Evolutionary conservation across 768 basidiomycete genomes (phyloP).

Genomic region (Pleurotus salmoneostramineus): DNA sequence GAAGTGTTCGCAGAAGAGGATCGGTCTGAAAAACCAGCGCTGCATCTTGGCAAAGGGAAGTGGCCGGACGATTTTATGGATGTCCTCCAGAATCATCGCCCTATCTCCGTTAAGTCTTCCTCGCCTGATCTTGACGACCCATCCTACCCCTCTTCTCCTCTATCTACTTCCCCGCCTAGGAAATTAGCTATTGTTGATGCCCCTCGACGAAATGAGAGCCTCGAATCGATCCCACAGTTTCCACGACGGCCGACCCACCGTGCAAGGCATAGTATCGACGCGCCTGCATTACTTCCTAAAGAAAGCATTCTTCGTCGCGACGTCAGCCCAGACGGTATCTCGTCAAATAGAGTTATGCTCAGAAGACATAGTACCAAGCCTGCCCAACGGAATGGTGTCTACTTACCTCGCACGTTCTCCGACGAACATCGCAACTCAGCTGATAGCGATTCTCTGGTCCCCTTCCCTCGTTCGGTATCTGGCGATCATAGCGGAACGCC

Average conservation of each 20-base stretch:
- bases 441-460: conserved; percentile 39
- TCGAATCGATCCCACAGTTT: conserved; percentile 43
- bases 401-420: conserved; percentile 34
- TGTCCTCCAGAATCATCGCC: conserved; percentile 31
- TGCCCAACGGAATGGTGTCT: conserved; percentile 40
- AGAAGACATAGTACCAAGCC: conserved; percentile 59
- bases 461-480: conserved; percentile 62
- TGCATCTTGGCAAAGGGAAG: conserved; percentile 72
- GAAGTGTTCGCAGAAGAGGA: conserved; percentile 19
- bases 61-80: conserved; percentile 83
- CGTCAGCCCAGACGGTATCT: conserved; percentile 51
- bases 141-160: conserved; percentile 22
- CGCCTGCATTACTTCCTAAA: conserved; percentile 43
- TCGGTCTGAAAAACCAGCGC: conserved; percentile 26
- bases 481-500: conserved; percentile 44
- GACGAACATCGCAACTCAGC: conserved; percentile 30
- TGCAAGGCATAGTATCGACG: conserved; percentile 61
- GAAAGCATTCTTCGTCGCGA: conserved; percentile 48
- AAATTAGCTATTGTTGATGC: conserved; percentile 55
- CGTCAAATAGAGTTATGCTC: conserved; percentile 41
- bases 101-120: conserved; percentile 24
- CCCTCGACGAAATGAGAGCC: conserved; percentile 38
- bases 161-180: conserved; percentile 42
- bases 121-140: conserved; percentile 19
- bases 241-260: conserved; percentile 62